phyloP scores from a whole-genome alignment of 768 basidiomycete genomes.

The Boletus tylopilopsis region DNA sequence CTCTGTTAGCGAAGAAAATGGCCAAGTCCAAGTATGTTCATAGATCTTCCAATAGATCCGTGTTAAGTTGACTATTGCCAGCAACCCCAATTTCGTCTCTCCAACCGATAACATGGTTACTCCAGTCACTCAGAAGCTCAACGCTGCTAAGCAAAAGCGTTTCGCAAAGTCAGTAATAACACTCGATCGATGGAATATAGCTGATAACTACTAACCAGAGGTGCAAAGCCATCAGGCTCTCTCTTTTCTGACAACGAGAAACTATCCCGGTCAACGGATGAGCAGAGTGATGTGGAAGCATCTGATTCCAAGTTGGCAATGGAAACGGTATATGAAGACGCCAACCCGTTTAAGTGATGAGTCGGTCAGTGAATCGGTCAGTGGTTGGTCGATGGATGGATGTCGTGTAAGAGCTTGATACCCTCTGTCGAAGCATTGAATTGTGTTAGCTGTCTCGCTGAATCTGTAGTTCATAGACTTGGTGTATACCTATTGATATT shows the following conservation, averaged over 20 bases:
- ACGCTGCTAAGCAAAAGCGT: conserved; percentile 88
- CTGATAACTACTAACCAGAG: conserved; percentile 35
- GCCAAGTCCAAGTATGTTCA: conserved; percentile 76
- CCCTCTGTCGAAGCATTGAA: conserved; percentile 23
- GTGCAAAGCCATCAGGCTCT: conserved; percentile 54
- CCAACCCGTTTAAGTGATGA: conserved; percentile 62
- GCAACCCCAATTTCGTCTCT: conserved; percentile 86
- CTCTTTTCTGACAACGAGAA: conserved; percentile 47
- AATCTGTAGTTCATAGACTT: conserved; percentile 27
- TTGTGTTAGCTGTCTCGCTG: conserved; percentile 28
- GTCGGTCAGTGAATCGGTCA: not conserved
- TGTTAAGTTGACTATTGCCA: conserved; percentile 28
- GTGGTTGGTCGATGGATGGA: conserved; percentile 3
- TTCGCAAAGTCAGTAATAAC: conserved; percentile 70
- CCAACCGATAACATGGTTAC: conserved; percentile 96
- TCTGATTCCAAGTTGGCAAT: conserved; percentile 28
- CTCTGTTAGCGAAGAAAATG: conserved; percentile 90
- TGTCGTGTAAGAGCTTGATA: conserved; percentile 28
- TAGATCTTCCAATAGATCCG: not conserved
- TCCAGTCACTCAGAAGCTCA: conserved; percentile 89
- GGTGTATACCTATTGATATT: conserved; percentile 20
- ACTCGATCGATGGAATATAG: conserved; percentile 1
- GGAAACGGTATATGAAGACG: conserved; percentile 47
- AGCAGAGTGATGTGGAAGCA: conserved; percentile 37
- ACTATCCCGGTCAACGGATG: conserved; percentile 28